Conservation (phyloP, 2,329 filamentous ascomycete species). For the Hypoxylon sp. region DNA sequence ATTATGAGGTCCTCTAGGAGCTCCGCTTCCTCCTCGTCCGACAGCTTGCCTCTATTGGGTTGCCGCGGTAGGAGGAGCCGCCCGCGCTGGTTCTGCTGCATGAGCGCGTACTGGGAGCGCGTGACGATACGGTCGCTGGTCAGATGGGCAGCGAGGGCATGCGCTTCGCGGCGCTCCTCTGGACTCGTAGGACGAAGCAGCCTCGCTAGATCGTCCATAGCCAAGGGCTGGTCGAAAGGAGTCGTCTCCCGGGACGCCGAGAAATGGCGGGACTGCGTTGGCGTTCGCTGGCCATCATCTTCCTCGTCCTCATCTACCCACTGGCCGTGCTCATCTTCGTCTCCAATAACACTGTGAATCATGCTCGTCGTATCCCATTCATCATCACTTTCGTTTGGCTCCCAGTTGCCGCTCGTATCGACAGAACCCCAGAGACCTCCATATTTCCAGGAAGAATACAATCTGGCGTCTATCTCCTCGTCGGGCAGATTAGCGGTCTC, state of each 20-base stretch:
- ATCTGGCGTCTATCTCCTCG: conserved; percentile 74
- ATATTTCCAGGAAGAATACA: conserved; percentile 87
- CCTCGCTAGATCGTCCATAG: conserved; percentile 77
- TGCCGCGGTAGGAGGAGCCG: conserved; percentile 68
- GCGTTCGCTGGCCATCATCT: conserved; percentile 73
- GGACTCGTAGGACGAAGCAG: conserved; percentile 83
- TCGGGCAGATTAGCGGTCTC: conserved; percentile 64
- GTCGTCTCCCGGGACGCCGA: conserved; percentile 63
- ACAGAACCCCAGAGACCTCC: conserved; percentile 88
- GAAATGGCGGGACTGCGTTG: conserved; percentile 72
- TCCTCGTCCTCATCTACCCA: conserved; percentile 57
- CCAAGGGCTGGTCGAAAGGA: conserved; percentile 73
- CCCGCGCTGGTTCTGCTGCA: conserved; percentile 76
- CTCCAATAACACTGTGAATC: conserved; percentile 63
- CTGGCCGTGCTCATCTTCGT: conserved; percentile 62
- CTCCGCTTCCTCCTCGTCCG: conserved; percentile 69
- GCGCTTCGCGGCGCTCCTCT: conserved; percentile 84
- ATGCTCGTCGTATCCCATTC: conserved; percentile 84
- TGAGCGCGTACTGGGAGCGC: conserved; percentile 78
- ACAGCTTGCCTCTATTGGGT: conserved; percentile 55
- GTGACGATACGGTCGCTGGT: conserved; percentile 80
- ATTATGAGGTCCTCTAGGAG: conserved; percentile 72
- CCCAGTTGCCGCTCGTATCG: conserved; percentile 85
- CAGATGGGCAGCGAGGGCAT: conserved; percentile 83
- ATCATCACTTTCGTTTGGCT: conserved; percentile 65